A percentile compares a stretch with the other conserved stretches of the same genome.
Evolutionary conservation across 306 rosid species (phyloP).

Genomic region (Nissolia schottii): DNA sequence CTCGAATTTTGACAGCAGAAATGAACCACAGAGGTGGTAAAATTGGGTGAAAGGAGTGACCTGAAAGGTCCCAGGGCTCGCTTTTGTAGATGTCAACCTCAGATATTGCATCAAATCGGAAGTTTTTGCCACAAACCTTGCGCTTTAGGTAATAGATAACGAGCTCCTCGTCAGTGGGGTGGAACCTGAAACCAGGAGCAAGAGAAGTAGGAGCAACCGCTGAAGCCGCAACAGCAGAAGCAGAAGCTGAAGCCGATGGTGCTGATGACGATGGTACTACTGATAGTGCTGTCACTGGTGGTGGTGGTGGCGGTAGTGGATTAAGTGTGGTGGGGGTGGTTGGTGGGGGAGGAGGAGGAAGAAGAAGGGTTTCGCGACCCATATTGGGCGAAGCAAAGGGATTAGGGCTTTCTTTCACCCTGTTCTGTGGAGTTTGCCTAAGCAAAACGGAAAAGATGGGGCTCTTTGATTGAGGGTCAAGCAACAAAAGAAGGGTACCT

Average conservation of each 20-base stretch:
- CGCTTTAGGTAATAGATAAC: constrained; percentile 95
- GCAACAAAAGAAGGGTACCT: constrained; percentile 89
- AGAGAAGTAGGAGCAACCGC: constrained; percentile 64
- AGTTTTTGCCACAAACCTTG: constrained; percentile 70
- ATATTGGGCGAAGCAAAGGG: constrained; percentile 26
- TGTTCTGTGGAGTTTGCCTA: constrained; percentile 28
- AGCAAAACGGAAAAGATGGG: constrained; percentile 49
- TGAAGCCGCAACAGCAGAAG: not conserved
- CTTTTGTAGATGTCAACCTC: constrained; percentile 93
- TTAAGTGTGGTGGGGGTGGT: not conserved
- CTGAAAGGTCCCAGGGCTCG: constrained; percentile 98
- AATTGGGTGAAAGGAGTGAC: constrained; percentile 27
- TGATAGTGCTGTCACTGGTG: not conserved
- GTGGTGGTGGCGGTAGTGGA: not conserved
- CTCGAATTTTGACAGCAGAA: not conserved
- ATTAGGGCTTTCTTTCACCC: constrained; percentile 63
- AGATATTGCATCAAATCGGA: constrained; percentile 86
- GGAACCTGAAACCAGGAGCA: constrained; percentile 97
- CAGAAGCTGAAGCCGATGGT: constrained; percentile 7
- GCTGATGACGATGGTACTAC: constrained; percentile 25
- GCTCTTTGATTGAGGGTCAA: constrained; percentile 90
- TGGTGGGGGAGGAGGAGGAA: constrained; percentile 26
- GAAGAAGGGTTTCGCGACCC: constrained; percentile 57
- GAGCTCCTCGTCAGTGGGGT: constrained; percentile 96
- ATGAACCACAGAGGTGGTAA: not conserved